Evolutionary conservation across 75 land plant genomes (phyloP), one percentile per base, ranked within the genome.

Genomic region (Larix kaempferi): DNA sequence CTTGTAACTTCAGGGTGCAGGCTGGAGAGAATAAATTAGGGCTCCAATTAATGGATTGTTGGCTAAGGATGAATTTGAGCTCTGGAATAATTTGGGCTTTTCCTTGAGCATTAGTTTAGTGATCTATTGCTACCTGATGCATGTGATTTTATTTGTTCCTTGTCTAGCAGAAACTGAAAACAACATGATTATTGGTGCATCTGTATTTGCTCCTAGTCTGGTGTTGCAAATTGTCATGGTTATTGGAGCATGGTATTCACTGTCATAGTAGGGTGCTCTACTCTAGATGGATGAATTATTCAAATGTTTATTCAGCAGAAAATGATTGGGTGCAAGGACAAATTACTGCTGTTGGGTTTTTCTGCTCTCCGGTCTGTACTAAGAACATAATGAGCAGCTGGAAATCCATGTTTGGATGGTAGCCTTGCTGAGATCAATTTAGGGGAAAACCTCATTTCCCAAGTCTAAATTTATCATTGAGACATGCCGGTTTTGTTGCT

Each of bases 1-100:
- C 49, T 57, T 74, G 76, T 57, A 56, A 52, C 57, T n/a, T 58
- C 64, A 54, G 33, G 76, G 76, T 74, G 64, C 61, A 74, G 57
- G 14, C 5, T 69, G 73, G 73, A 69, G 11, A 41, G 73, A 69
- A 41, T 41, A 62, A 62, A 2, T 62, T 69, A 69, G 35, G 73
- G 73, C 52, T 69, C 73, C 52, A 21, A 69, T 39, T 69, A 22
- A n/a, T 41, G 54, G 23, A 39, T 37, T 65, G 49, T 69, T 39
- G 52, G n/a, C 3, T 27, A 69, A 69, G 73, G 23, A 41, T 11
- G 41, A 41, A 2, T 69, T 69, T 39, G 23, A 41, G 73, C 54
- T 41, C 41, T 69, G 23, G 11, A 41, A 69, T 41, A 69, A 41
- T 10, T 41, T 3, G 11, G 2, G 39, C n/a, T 41, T 41, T 21